Evolutionary conservation across 768 basidiomycete genomes (phyloP), one percentile per base, ranked within the genome.

Genomic region (Calocera viscosa): DNA sequence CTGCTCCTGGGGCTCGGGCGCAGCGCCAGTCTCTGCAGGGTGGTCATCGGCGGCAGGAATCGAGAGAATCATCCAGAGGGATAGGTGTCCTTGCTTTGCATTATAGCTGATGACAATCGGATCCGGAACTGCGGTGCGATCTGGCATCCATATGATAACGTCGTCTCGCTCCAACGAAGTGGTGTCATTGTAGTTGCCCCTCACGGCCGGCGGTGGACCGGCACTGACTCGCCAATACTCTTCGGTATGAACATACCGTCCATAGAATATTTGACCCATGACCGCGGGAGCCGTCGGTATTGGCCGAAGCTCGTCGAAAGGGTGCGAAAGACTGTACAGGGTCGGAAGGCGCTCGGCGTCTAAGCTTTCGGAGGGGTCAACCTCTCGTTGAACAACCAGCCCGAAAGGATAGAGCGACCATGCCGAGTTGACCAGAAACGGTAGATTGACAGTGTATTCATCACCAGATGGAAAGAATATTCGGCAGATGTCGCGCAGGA

Each of bases 381-480:
- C 78, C 2, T 84, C 82, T 30, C 91, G 80, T 71, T 92, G 88
- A 47, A 93, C 83, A 77, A 92, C 80, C 26, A 92, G 82, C 0
- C 91, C 91, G 69, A 89, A 86, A 0, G 91, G 91, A 67, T 79
- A 80, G 24, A 90, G 77, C 2, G 90, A 84, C 90, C 89, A 91
- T 0, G 88, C 90, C 68, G 80, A 83, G 39, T 86, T 81, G 1
- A 90, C 88, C 67, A 90, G 82, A 72, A 93, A 93, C 0, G 91
- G 91, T 2, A 93, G 77, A 32, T 87, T 83, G 73, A 91, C 87
- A 0, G 88, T 88, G 72, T 86, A 90, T 70, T 90, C 86, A 35
- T 82, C 72, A 2, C 90, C 90, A 68, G 88, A 87, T 70, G 80
- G 77, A 66, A 89, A 76, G 72, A 84, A 89, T 65, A 91, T 84